Conservation (phyloP, 169 alveolate species). For the Prorocentrum cordatum region DNA sequence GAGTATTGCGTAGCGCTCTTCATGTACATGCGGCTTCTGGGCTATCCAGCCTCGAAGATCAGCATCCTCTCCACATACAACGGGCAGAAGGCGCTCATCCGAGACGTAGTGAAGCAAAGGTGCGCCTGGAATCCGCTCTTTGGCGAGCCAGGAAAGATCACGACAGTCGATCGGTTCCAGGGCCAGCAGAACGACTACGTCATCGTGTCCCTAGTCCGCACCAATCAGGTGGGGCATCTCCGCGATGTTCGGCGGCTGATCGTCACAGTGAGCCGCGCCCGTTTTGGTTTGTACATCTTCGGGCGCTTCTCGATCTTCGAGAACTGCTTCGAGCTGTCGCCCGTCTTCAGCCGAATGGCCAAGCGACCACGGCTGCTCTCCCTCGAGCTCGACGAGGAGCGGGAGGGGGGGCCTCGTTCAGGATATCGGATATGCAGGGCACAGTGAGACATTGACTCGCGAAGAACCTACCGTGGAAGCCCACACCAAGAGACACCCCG, state of each 20-base stretch:
- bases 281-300: conserved; percentile 81
- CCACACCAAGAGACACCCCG: no score
- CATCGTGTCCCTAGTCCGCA: conserved; percentile 84
- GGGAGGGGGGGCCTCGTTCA: no score
- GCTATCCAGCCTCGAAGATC: conserved; percentile 80
- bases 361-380: conserved; percentile 52
- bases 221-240: conserved; percentile 82
- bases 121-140: conserved; percentile 47
- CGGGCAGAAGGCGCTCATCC: conserved; percentile 86
- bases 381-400: conserved; percentile 58
- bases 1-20: conserved; percentile 86
- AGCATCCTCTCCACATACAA: conserved; percentile 86
- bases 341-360: conserved; percentile 72
- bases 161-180: conserved; percentile 86
- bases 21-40: conserved; percentile 86
- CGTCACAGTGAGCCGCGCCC: conserved; percentile 91
- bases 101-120: conserved; percentile 35
- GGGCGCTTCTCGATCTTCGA: conserved; percentile 73
- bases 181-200: conserved; percentile 87
- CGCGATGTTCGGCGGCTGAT: conserved; percentile 89
- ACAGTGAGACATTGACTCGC: no score
- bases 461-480: no score
- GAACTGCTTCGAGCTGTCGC: conserved; percentile 74
- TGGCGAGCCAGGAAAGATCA: conserved; percentile 70
- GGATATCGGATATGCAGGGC: no score